Base-by-base conservation (phyloP, 2,329 filamentous ascomycete species). In the Paracoccidioides lutzii region DNA sequence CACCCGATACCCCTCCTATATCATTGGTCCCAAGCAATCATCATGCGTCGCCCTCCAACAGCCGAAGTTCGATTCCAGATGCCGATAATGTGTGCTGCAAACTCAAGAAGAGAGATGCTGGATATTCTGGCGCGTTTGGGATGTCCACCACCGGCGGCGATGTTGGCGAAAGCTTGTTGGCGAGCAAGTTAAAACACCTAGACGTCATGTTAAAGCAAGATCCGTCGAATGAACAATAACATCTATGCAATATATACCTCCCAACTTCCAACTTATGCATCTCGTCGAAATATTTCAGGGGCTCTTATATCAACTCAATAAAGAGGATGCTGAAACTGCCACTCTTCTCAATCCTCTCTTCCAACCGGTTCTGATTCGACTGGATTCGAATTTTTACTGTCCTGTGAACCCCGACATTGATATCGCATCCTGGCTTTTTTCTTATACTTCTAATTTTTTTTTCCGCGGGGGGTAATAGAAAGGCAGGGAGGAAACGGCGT, bases 81-180 rank as follows among this genome's bases (percentile, higher is more conserved):
- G 69, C 50, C 62, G 61, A 44, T 66, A 71, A 61, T 62, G 66
- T 55, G 59, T 88, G 90, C 65, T 80, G 80, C 64, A 90, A 90
- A 65, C 78, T 88, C 22, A 82, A 66, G 62, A 85, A 79, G 65
- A 82, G 82, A 5, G 83, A 88, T 58, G 68, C 75, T 22, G 78
- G 82, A 40, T 83, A 87, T 64, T 79, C 83, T 41, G 76, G 80
- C 0, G 70, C 74, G 0, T 83, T 78, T 60, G 55, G 66, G 62
- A 52, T 44, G 45, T 28, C 66, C 61, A 7, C 67, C 66, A 53
- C 61, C 72, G 72, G 40, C 69, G 69, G 58, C 64, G 73, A 69
- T n/a, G 71, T 71, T 1, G 76, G 80, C 4, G 84, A 88, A 63
- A 81, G 87, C 2, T 69, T 93, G 14, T 72, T 93, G 14, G 87